Evolutionary conservation across 2,329 filamentous ascomycete species (phyloP).

Genomic region (Geosmithia flava): DNA sequence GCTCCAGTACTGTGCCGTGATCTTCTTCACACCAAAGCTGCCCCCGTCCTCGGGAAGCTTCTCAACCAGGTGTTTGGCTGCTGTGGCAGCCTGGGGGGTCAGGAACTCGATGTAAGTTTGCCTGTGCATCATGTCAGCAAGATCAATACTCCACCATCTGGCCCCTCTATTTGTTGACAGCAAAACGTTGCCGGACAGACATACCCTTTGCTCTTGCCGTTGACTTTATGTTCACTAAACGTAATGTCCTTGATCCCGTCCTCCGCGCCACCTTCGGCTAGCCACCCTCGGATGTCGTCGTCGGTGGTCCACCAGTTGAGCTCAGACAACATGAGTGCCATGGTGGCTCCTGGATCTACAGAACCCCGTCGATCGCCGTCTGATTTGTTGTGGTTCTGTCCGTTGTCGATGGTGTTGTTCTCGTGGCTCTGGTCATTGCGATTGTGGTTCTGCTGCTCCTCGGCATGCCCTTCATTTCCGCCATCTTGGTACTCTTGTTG

Average conservation of each 20-base stretch:
- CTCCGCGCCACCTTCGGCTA: slow-evolving; percentile 67
- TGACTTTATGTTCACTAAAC: slow-evolving; percentile 97
- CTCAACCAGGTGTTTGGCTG: slow-evolving; percentile 73
- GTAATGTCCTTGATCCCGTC: slow-evolving; percentile 83
- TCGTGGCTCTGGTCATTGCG: slow-evolving; percentile 24
- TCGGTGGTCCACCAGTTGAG: slow-evolving; percentile 96
- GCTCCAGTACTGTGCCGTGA: slow-evolving; percentile 62
- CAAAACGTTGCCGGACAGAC: slow-evolving; percentile 13
- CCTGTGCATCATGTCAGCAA: slow-evolving; percentile 17
- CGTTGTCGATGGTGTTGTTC: slow-evolving; percentile 24
- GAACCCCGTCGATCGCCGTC: slow-evolving; percentile 45
- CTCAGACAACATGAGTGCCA: slow-evolving; percentile 76
- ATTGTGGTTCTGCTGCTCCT: slow-evolving; percentile 20
- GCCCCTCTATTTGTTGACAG: neutral
- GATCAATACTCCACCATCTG: too few species aligned
- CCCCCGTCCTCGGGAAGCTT: slow-evolving; percentile 38
- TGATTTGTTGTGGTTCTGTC: slow-evolving; percentile 19
- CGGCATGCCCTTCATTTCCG: slow-evolving; percentile 23
- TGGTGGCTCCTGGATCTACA: slow-evolving; percentile 46
- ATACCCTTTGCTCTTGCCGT: slow-evolving; percentile 96
- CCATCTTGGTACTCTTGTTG: slow-evolving; percentile 13
- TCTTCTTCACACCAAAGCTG: slow-evolving; percentile 52
- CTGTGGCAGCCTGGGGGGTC: slow-evolving; percentile 73
- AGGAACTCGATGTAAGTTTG: slow-evolving; percentile 78
- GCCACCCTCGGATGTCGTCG: slow-evolving; percentile 85